Conservation (phyloP, 1,284 basidiomycete species). For the Ustilago hordei region DNA sequence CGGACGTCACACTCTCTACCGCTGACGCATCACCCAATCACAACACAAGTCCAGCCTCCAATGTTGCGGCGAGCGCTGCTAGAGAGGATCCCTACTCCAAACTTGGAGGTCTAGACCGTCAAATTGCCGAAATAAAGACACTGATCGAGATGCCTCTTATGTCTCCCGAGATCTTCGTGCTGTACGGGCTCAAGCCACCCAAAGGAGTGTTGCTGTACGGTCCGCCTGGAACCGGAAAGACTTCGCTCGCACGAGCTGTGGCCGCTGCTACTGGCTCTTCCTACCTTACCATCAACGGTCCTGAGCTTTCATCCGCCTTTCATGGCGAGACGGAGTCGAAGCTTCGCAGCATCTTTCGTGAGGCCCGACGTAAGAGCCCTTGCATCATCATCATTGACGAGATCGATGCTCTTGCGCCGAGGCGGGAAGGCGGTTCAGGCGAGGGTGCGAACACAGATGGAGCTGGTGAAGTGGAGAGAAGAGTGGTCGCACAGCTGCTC, state of each 20-base stretch:
- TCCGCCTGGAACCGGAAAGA: slow-evolving; percentile 70
- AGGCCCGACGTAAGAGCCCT: slow-evolving; percentile 83
- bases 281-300: slow-evolving; percentile 80
- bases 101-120: slow-evolving; percentile 88
- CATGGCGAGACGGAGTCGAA: slow-evolving; percentile 96
- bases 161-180: slow-evolving; percentile 86
- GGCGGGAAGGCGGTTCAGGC: slow-evolving; percentile 86
- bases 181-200: slow-evolving; percentile 76
- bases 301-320: slow-evolving; percentile 91
- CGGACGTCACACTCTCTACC: slow-evolving; percentile 69
- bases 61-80: not conserved
- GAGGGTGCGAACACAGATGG: slow-evolving; percentile 73
- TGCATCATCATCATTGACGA: slow-evolving; percentile 92
- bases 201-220: slow-evolving; percentile 68
- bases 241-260: slow-evolving; percentile 65
- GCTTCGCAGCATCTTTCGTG: slow-evolving; percentile 86
- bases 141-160: slow-evolving; percentile 94
- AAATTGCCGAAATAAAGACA: slow-evolving; percentile 88
- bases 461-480: slow-evolving; percentile 85
- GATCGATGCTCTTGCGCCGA: slow-evolving; percentile 92
- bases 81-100: slow-evolving; percentile 73
- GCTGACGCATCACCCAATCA: slow-evolving; percentile 32
- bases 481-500: slow-evolving; percentile 93
- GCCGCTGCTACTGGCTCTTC: slow-evolving; percentile 60
- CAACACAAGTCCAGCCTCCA: slow-evolving; percentile 10